Base-by-base conservation (phyloP, 2,329 filamentous ascomycete genomes). In the Venturia aucupariae region DNA sequence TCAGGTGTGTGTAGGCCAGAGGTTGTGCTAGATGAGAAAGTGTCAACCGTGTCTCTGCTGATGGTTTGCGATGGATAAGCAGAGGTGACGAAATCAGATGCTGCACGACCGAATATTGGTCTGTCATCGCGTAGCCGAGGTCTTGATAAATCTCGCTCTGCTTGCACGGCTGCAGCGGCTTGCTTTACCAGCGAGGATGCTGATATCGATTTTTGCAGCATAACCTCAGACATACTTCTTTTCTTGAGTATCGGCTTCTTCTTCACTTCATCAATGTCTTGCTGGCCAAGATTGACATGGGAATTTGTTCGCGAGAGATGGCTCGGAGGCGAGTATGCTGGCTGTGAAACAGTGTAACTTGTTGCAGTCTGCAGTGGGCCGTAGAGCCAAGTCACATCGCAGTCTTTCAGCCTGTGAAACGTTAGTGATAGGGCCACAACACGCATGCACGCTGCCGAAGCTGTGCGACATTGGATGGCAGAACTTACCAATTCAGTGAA, bases 381-480 rank as follows among this genome's bases (percentile, higher is more conserved):
- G 72, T 97, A 99, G 0, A 99, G 81, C 94, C 93, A 99, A 57
- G 93, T 97, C 39, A 97, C 92, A 75, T 99, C 93, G 74, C 90
- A 94, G 71, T 97, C 94, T 75, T 97, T 99, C 66, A 97, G 81
- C 92, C 92, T 96, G 71, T 35, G 46, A 19, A 22, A 35, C 38
- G 32, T 65, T 59, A 80, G 75, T 64, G 66, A 32, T 61, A 42
- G 24, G 68, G 69, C 67, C 70, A 72, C 72, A 68, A 68, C 67
- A 68, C 66, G 64, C 61, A 63, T 66, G 65, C 61, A 63, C 66
- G 70, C 63, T 51, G 65, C 48, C 41, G 46, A 15, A 61, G 22
- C 41, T 39, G 61, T 60, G 15, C 32, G 48, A 62, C 63, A 62
- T 32, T 35, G 51, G 30, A n/a, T 42, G 48, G 68, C 65, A 61